phyloP scores from a whole-genome alignment of 441 rosid genomes.

The Aquilaria agallochum region DNA sequence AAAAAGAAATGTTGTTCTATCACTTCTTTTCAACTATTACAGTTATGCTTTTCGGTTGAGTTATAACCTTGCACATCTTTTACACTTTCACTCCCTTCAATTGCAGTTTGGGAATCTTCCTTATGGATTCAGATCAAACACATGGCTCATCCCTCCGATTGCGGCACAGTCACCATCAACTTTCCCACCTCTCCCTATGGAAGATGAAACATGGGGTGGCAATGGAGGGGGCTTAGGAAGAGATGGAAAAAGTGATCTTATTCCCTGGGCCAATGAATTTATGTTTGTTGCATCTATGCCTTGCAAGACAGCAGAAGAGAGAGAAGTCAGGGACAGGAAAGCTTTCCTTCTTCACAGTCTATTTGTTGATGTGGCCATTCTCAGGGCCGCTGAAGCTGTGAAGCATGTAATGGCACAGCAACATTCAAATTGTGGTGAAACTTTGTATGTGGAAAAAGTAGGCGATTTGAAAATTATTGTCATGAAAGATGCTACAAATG shows the following conservation, averaged over 20 bases:
- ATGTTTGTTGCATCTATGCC: slow-evolving; percentile 65
- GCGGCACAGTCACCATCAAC: slow-evolving; percentile 53
- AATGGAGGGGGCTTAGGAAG: slow-evolving; percentile 71
- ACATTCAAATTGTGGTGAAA: slow-evolving; percentile 21
- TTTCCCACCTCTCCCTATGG: slow-evolving; percentile 54
- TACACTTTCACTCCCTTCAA: slow-evolving; percentile 10
- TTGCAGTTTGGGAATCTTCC: slow-evolving; percentile 80
- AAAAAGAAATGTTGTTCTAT: neutral
- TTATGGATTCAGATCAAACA: slow-evolving; percentile 72
- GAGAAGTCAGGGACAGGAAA: slow-evolving; percentile 67
- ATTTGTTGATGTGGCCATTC: slow-evolving; percentile 61
- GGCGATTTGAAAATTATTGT: slow-evolving; percentile 51
- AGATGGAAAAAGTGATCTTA: slow-evolving; percentile 51
- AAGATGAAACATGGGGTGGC: slow-evolving; percentile 74
- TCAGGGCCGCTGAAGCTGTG: slow-evolving; percentile 57
- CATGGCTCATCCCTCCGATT: slow-evolving; percentile 68
- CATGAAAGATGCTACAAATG: slow-evolving; percentile 42
- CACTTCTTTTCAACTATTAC: slow-evolving; percentile 1
- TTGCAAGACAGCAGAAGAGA: slow-evolving; percentile 64
- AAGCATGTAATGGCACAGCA: slow-evolving; percentile 38
- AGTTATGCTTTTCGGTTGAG: neutral
- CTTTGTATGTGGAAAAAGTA: slow-evolving; percentile 36
- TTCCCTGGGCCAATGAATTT: slow-evolving; percentile 64
- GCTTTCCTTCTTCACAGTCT: slow-evolving; percentile 70
- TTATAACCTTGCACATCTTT: neutral